Evolutionary conservation across 1,284 basidiomycete genomes (phyloP), one percentile per base, ranked within the genome.

Genomic region (Cystobasidium slooffiae): DNA sequence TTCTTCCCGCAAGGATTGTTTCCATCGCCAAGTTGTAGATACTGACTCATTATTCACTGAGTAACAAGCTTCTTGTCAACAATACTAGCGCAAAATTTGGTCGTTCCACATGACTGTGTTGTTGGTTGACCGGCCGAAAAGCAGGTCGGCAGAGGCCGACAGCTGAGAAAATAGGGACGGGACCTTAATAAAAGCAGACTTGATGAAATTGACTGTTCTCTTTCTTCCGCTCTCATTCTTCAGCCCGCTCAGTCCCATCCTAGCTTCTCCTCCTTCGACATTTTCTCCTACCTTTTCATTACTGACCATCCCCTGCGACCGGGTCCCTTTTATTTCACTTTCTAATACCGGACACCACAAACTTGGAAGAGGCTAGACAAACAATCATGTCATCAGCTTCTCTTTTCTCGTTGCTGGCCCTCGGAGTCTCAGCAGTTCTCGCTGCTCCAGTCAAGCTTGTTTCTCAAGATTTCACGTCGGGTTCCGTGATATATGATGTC

Each of bases 371-470:
- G 31, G 5, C 2, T 2, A 31, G 31, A 31, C 5, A 31, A 31
- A 31, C 31, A 31, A 31, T 31, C 31, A 49, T 49, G 46, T 12
- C 46, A 49, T 49, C 46, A n/a, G n/a, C 14, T 49, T n/a, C n/a
- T 6, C 12, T 49, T 14, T n/a, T 49, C n/a, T 49, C 46, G 46
- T 49, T 49, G n/a, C 22, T 55, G 53, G 22, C 53, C n/a, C 22
- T n/a, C 12, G n/a, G 53, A 20, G 53, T 20, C 12, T 31, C n/a
- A 12, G 24, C 22, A 24, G 24, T 24, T 55, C 53, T 55, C 24
- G 53, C 53, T 12, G 53, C 53, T 22, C 53, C 53, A 12, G 24
- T 55, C 53, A 55, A 55, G 53, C 53, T 55, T n/a, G 53, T 55
- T 12, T 55, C 53, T 18, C 53, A 55, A 24, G 53, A 55, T 8